These are phyloP conservation scores for Pueraria montana DNA, from an alignment of 306 rosid genomes.

Conservation along the genomic window DNA sequence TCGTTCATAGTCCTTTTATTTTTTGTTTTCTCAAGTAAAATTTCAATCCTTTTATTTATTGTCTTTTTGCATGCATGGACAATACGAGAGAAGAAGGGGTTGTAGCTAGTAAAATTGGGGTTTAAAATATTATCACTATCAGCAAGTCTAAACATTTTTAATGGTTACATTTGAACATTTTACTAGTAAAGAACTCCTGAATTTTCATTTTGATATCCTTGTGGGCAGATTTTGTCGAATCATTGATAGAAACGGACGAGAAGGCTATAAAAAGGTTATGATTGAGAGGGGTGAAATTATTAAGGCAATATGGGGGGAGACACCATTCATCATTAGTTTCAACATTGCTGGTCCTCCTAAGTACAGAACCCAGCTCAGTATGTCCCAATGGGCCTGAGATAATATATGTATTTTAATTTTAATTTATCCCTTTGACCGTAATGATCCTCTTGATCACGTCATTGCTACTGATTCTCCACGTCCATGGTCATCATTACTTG, in stretches of 20 bases:
- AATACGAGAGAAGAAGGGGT: slow-evolving; percentile 37
- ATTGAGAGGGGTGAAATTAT: slow-evolving; percentile 57
- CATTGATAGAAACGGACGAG: slow-evolving; percentile 40
- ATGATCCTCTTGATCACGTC: slow-evolving; percentile 41
- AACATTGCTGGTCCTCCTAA: slow-evolving; percentile 47
- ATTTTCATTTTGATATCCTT: slow-evolving; percentile 37
- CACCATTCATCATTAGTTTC: slow-evolving; percentile 49
- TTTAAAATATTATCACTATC: slow-evolving; percentile 35
- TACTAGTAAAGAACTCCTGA: slow-evolving; percentile 43
- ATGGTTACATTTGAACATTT: slow-evolving; percentile 23
- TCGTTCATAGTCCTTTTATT: background rate
- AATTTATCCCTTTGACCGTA: slow-evolving; percentile 59
- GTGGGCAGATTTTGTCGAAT: slow-evolving; percentile 10
- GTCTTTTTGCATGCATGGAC: slow-evolving; percentile 44
- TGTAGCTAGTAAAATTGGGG: slow-evolving; percentile 42
- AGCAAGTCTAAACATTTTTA: slow-evolving; percentile 40
- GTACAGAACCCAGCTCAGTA: slow-evolving; percentile 53
- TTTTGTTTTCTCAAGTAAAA: slow-evolving; percentile 35
- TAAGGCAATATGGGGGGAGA: slow-evolving; percentile 48
- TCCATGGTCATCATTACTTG: slow-evolving; percentile 58
- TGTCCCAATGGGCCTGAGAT: slow-evolving; percentile 40
- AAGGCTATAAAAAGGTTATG: slow-evolving; percentile 46
- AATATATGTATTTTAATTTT: background rate
- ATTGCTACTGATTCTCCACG: slow-evolving; percentile 51
- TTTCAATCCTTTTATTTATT: slow-evolving; percentile 8